Conservation (phyloP, 2,329 filamentous ascomycete genomes). For the Decorospora gaudefroyi region DNA sequence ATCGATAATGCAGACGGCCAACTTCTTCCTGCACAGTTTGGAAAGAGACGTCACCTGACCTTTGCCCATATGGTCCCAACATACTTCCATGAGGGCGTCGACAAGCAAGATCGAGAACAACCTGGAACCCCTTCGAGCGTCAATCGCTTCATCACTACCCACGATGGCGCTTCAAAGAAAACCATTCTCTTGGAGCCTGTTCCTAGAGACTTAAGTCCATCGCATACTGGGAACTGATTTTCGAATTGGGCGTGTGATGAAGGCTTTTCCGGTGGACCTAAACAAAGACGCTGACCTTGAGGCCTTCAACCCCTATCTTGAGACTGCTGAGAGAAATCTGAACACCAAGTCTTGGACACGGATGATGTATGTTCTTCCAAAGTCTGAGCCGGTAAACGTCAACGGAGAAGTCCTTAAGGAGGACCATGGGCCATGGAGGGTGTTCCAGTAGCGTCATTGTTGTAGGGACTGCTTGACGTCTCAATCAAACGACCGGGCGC, state of each 20-base stretch:
- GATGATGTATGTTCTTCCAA: conserved; percentile 42
- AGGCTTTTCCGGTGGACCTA: conserved; percentile 53
- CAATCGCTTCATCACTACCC: conserved; percentile 46
- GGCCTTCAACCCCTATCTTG: conserved; percentile 52
- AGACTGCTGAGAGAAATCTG: conserved; percentile 44
- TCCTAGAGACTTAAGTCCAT: conserved; percentile 23
- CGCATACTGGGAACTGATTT: conserved; percentile 45
- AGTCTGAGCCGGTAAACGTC: conserved; percentile 33
- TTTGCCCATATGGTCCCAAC: too few relatives aligned
- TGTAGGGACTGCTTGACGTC: too few relatives aligned
- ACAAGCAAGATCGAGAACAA: conserved; percentile 20
- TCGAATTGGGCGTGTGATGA: conserved; percentile 56
- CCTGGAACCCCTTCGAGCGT: conserved; percentile 36
- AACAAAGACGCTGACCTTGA: conserved; percentile 53
- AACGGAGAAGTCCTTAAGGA: conserved; percentile 32
- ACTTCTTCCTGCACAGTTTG: too few relatives aligned
- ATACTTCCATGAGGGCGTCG: conserved; percentile 20
- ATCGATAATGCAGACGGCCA: background rate
- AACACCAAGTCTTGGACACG: conserved; percentile 35
- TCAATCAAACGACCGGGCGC: too few relatives aligned
- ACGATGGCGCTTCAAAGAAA: conserved; percentile 40
- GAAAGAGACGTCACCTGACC: too few relatives aligned
- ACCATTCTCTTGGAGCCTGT: conserved; percentile 40
- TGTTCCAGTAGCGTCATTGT: conserved; percentile 35
- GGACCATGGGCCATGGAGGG: conserved; percentile 40